A percentile compares a stretch with the other conserved stretches of the same genome.
Conservation (phyloP, 2,329 filamentous ascomycete genomes). For the Karstenula rhodostoma region DNA sequence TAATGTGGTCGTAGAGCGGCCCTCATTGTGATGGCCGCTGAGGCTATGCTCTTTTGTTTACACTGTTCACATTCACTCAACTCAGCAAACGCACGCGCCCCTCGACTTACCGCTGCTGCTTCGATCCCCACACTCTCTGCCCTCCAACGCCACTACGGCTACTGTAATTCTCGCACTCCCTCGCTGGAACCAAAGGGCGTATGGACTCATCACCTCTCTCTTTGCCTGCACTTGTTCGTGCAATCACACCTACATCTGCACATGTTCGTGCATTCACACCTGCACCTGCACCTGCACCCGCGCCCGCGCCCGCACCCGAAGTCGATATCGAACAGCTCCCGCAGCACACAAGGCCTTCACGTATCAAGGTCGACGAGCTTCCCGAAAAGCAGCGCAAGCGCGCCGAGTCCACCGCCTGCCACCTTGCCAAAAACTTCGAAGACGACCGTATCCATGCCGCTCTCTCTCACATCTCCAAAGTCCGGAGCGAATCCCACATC, state of each 20-base stretch:
- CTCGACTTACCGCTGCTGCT: not conserved
- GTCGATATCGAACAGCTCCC: not conserved
- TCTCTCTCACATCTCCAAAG: not conserved
- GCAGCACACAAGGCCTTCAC: not conserved
- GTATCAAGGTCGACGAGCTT: constrained; percentile 4
- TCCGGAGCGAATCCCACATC: not conserved
- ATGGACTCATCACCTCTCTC: not conserved
- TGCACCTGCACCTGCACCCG: not conserved
- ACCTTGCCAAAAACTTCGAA: not conserved
- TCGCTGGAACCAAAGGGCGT: not conserved
- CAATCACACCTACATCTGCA: not conserved
- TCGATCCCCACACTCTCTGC: not conserved
- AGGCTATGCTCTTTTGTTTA: not conserved
- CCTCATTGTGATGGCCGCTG: no score
- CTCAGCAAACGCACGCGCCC: not conserved
- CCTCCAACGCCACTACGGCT: not conserved
- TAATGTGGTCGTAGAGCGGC: not conserved
- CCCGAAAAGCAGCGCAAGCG: not conserved
- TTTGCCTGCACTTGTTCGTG: not conserved
- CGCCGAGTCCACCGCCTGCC: not conserved
- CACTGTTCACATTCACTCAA: not conserved
- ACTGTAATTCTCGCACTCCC: not conserved
- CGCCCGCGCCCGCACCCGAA: not conserved
- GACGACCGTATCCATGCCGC: not conserved
- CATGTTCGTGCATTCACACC: not conserved